Percentiles rank a stretch among this genome's conserved stretches.
These are phyloP conservation scores for Mantamonas sphyraenae DNA, from an alignment of 78 protist species.

Conservation along the genomic window DNA sequence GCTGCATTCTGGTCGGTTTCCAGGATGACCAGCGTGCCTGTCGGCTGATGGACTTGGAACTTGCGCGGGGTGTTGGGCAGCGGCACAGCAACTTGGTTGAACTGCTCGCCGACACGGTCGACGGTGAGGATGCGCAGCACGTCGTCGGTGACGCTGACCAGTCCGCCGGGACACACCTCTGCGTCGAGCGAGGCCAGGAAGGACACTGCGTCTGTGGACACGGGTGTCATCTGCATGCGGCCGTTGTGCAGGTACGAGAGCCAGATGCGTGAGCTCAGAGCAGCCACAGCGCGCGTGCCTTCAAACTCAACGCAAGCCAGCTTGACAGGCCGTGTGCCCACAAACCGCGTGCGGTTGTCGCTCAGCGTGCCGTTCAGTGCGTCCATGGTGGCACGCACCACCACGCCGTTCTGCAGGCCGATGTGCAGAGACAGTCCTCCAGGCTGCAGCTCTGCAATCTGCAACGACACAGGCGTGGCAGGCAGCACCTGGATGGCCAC, in stretches of 20 bases:
- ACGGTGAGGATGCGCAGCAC: constrained; percentile 60
- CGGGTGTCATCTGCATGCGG: constrained; percentile 50
- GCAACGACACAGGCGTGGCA: constrained; percentile 23
- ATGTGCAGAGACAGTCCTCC: constrained; percentile 50
- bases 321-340: constrained; percentile 75
- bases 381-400: constrained; percentile 77
- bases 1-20: constrained; percentile 70
- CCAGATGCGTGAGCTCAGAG: constrained; percentile 83
- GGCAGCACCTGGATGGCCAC: constrained; percentile 57
- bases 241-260: constrained; percentile 51
- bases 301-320: constrained; percentile 41
- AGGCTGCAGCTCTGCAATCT: constrained; percentile 27
- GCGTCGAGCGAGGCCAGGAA: constrained; percentile 85
- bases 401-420: constrained; percentile 88
- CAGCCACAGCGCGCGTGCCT: constrained; percentile 65
- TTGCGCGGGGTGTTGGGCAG: constrained; percentile 71
- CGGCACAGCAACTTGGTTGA: constrained; percentile 58
- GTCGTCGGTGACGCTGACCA: constrained; percentile 75
- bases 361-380: constrained; percentile 67
- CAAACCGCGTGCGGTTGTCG: constrained; percentile 72
- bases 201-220: constrained; percentile 46
- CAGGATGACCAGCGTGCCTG: constrained; percentile 35
- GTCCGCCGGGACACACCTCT: constrained; percentile 85
- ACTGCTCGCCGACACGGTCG: constrained; percentile 67
- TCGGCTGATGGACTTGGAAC: constrained; percentile 50